phyloP scores from a whole-genome alignment of 2,329 filamentous ascomycete genomes.

The Trichoderma koningii region DNA sequence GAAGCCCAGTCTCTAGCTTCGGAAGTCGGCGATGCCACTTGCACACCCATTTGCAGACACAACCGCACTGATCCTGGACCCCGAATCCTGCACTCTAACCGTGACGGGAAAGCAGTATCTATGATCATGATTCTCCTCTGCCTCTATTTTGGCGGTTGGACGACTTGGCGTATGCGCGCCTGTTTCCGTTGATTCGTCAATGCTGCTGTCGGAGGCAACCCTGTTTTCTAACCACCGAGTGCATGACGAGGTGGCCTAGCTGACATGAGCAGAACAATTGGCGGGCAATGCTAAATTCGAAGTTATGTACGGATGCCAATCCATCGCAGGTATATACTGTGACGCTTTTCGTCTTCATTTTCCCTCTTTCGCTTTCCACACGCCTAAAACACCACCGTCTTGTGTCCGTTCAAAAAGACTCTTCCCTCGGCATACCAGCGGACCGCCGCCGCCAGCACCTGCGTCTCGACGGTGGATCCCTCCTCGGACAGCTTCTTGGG shows the following conservation, averaged over 20 bases:
- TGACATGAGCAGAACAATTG: too few species aligned
- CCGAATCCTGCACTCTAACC: background rate
- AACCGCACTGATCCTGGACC: background rate
- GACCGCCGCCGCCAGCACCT: constrained; percentile 77
- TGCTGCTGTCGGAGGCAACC: background rate
- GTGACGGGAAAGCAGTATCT: background rate
- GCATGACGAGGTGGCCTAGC: too few species aligned
- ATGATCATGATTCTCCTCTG: background rate
- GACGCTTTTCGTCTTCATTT: background rate
- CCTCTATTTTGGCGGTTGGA: background rate
- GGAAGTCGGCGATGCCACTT: background rate
- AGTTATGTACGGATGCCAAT: constrained; percentile 13
- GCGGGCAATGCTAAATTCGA: background rate
- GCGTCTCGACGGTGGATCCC: constrained; percentile 81
- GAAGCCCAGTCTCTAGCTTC: background rate
- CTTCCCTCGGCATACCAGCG: constrained; percentile 81
- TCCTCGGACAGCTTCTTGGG: constrained; percentile 76
- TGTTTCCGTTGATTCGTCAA: too few species aligned
- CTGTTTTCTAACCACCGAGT: background rate
- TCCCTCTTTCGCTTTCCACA: background rate
- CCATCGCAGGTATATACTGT: constrained; percentile 15
- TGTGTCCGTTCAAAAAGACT: constrained; percentile 75
- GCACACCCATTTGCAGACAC: background rate
- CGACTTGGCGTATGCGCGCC: background rate
- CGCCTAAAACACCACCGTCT: constrained; percentile 73